Conservation (phyloP, 2,329 filamentous ascomycete genomes). For the Aspergillus thermomutatus region DNA sequence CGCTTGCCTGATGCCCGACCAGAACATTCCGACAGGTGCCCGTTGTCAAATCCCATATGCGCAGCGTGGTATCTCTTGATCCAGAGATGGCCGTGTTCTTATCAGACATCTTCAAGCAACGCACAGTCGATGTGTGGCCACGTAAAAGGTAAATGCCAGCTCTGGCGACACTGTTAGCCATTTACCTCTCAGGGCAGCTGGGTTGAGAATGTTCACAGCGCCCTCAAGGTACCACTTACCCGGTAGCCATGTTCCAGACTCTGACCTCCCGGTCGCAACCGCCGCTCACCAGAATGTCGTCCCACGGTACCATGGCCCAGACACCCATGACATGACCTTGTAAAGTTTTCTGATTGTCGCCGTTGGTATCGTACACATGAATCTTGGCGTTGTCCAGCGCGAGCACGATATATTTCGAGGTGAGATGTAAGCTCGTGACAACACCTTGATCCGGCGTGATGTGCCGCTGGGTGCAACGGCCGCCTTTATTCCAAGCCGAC, state of each 20-base stretch:
- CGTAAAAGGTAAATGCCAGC: constrained; percentile 77
- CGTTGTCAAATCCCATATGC: constrained; percentile 90
- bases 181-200: constrained; percentile 8
- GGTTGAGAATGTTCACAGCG: neutral
- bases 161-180: constrained; percentile 41
- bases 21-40: constrained; percentile 88
- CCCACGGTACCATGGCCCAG: constrained; percentile 99
- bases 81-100: constrained; percentile 92
- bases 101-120: constrained; percentile 97
- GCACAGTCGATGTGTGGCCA: constrained; percentile 93
- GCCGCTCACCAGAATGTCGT: constrained; percentile 89
- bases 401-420: constrained; percentile 93
- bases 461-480: constrained; percentile 75
- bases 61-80: constrained; percentile 87
- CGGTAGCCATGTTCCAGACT: constrained; percentile 93
- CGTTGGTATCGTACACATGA: constrained; percentile 92
- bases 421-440: constrained; percentile 91
- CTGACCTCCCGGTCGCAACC: constrained; percentile 95
- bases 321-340: constrained; percentile 98
- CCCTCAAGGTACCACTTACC: constrained; percentile 51
- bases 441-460: constrained; percentile 97
- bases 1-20: constrained; percentile 91
- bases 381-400: constrained; percentile 98
- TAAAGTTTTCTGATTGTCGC: constrained; percentile 80
- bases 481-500: constrained; percentile 91